Percentiles rank a stretch among this genome's conserved stretches.
Conservation (phyloP, 1,139 yeast species). For the Taphrina pruni region DNA sequence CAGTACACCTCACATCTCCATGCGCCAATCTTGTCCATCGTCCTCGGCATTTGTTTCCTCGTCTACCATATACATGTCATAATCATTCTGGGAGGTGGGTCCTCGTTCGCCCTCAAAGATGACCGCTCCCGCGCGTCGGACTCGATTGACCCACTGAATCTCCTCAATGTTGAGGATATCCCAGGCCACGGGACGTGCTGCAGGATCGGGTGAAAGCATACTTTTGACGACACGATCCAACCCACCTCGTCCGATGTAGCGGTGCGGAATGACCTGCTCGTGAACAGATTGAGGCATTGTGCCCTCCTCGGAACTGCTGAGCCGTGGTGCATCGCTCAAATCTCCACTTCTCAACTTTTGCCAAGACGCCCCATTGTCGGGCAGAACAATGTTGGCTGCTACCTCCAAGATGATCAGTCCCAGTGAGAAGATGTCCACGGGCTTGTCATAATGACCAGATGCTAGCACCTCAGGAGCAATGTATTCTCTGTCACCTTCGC, state of each 20-base stretch:
- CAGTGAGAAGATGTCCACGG: slow-evolving; percentile 91
- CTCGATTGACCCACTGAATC: slow-evolving; percentile 74
- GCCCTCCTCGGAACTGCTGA: slow-evolving; percentile 29
- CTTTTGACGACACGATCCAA: slow-evolving; percentile 80
- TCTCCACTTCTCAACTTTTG: slow-evolving; percentile 94
- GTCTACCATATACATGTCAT: slow-evolving; percentile 30
- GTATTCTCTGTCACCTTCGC: slow-evolving; percentile 97
- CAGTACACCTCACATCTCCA: slow-evolving; percentile 46
- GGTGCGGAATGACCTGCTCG: slow-evolving; percentile 32
- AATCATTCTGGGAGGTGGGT: slow-evolving; percentile 56
- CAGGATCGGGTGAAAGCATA: slow-evolving; percentile 91
- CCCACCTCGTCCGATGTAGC: slow-evolving; percentile 51
- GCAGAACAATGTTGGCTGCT: slow-evolving; percentile 92
- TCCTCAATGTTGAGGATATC: slow-evolving; percentile 72
- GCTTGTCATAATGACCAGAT: slow-evolving; percentile 80
- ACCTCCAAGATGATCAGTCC: slow-evolving; percentile 92
- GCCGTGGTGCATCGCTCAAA: slow-evolving; percentile 70
- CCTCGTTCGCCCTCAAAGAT: slow-evolving; percentile 97
- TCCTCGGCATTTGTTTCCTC: slow-evolving; percentile 46
- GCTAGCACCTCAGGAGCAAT: slow-evolving; percentile 96
- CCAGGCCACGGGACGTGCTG: slow-evolving; percentile 76
- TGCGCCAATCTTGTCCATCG: slow-evolving; percentile 48
- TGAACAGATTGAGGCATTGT: slow-evolving; percentile 22
- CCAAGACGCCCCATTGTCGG: slow-evolving; percentile 98
- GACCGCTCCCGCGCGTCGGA: slow-evolving; percentile 92